Conservation (phyloP, 2,329 filamentous ascomycete genomes). For the Fusarium nematophilum region DNA sequence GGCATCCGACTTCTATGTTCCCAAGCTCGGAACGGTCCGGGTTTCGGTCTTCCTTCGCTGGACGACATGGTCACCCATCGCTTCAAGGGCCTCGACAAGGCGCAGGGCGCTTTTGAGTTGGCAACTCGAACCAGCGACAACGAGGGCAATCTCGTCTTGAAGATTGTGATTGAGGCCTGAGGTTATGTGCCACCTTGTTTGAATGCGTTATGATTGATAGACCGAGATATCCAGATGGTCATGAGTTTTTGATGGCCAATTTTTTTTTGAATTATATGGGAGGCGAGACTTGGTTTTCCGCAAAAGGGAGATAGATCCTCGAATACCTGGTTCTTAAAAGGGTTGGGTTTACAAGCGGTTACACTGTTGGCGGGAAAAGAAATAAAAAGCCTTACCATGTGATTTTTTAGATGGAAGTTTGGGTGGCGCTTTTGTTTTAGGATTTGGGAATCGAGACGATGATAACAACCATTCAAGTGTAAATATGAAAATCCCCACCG, state of each 20-base stretch:
- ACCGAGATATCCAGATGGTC: conserved; percentile 31
- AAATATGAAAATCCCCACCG: not conserved
- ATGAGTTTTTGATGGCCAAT: not conserved
- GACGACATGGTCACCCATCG: conserved; percentile 80
- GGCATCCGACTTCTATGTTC: conserved; percentile 72
- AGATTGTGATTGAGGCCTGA: conserved; percentile 73
- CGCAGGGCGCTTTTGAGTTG: conserved; percentile 74
- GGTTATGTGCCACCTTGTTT: not conserved
- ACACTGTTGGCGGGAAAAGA: no score
- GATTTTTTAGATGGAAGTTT: no score
- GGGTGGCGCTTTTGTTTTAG: no score
- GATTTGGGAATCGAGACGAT: no score
- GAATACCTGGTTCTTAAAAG: not conserved
- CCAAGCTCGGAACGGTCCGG: conserved; percentile 49
- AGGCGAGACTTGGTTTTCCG: conserved; percentile 2
- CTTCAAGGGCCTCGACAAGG: conserved; percentile 72
- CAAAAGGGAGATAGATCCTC: not conserved
- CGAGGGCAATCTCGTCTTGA: conserved; percentile 75
- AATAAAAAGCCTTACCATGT: no score
- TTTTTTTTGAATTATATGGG: not conserved
- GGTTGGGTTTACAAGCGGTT: not conserved
- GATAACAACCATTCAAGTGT: no score
- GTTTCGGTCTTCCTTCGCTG: conserved; percentile 68
- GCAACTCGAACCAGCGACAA: conserved; percentile 76
- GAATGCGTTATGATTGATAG: conserved; percentile 31